Base-by-base conservation (phyloP, 805 yeast genomes). In the Cyberlindnera americana region DNA sequence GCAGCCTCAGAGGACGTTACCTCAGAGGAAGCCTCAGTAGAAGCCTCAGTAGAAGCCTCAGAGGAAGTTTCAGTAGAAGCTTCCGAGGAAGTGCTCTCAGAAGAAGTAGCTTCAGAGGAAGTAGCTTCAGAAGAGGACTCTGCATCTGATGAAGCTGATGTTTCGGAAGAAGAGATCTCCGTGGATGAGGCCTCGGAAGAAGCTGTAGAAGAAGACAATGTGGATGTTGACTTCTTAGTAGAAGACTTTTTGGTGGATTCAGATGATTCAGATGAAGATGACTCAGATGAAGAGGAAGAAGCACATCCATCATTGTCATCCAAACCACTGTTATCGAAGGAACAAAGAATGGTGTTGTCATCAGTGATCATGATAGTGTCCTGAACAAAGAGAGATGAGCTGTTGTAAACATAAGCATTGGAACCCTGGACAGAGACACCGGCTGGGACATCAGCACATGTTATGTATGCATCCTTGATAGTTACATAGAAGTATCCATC, bases 401-500 rank as follows among this genome's bases (percentile, higher is more conserved):
- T 69, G 29, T 77, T 76, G 66, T 70, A 85, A 17, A 68, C 63
- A 54, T 82, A 81, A 0, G 83, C 67, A 35, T 55, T 60, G 32
- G 73, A 59, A 35, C 81, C 82, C 28, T 62, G 57, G 19, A 58
- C 50, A 24, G 52, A 50, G 21, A 79, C 70, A 29, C 65, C 73
- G 12, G 66, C 52, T 22, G 96, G 96, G 25, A 86, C 73, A 53
- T 74, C 86, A 62, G 83, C 83, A 57, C 95, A 78, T 33, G 75
- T 70, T 35, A 89, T 73, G 18, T 71, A 68, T 27, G 87, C 69
- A 32, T 73, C 69, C 54, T 81, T 70, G 33, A 90, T 54, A 43
- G 75, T 70, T 13, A 86, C 81, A 57, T 78, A 87, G 67, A 78
- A 82, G 69, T 87, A 90, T 14, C 96, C 96, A 32, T 81, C 75